A percentile compares a stretch with the other conserved stretches of the same genome.
Conservation (phyloP, 2,329 filamentous ascomycete species). For the Pyrenophora tritici-repentis region DNA sequence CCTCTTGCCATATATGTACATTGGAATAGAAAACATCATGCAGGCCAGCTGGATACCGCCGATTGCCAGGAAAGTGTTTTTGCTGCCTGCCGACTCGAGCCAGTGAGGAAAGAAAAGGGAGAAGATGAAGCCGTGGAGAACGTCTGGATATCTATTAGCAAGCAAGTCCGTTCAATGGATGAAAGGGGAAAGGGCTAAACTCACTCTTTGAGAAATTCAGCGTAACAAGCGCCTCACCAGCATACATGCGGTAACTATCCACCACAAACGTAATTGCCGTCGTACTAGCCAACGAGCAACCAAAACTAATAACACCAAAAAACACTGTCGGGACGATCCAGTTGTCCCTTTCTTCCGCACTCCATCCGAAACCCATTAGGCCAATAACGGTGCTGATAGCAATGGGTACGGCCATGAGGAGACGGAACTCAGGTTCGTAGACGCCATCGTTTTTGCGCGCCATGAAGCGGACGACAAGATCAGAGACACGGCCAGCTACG, state of each 20-base stretch:
- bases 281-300: slow-evolving; percentile 86
- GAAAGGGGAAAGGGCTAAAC: too few species aligned
- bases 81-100: slow-evolving; percentile 75
- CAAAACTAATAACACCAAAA: slow-evolving; percentile 90
- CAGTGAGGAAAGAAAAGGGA: slow-evolving; percentile 72
- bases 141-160: slow-evolving; percentile 54
- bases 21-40: slow-evolving; percentile 77
- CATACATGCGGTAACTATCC: slow-evolving; percentile 90
- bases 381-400: slow-evolving; percentile 78
- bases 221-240: slow-evolving; percentile 90
- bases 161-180: too few species aligned
- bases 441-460: slow-evolving; percentile 84
- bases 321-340: slow-evolving; percentile 95
- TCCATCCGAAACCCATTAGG: slow-evolving; percentile 97
- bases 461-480: slow-evolving; percentile 82
- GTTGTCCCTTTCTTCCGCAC: slow-evolving; percentile 70
- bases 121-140: slow-evolving; percentile 88
- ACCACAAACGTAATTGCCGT: slow-evolving; percentile 94
- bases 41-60: slow-evolving; percentile 83
- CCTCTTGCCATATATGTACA: slow-evolving; percentile 93
- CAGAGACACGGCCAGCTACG: slow-evolving; percentile 85
- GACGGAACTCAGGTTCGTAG: slow-evolving; percentile 85
- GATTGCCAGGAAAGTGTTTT: slow-evolving; percentile 78
- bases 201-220: slow-evolving; percentile 89
- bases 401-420: slow-evolving; percentile 73